These are phyloP conservation scores for Podospora bellae-mahoneyi DNA, from an alignment of 495 filamentous ascomycete species.

Conservation along the genomic window DNA sequence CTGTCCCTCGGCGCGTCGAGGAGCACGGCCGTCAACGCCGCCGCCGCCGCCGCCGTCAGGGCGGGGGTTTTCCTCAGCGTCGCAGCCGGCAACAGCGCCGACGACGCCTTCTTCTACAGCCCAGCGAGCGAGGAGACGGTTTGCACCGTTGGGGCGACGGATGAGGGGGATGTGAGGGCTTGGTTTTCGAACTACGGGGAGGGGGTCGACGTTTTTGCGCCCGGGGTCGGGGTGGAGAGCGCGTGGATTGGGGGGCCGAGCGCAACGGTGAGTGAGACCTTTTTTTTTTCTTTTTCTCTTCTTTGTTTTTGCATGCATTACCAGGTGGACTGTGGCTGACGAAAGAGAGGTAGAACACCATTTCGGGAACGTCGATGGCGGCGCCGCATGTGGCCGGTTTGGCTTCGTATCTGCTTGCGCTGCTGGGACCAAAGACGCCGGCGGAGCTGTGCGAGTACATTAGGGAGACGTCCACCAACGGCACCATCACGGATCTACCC, in stretches of 20 bases:
- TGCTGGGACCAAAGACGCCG: slow-evolving; percentile 44
- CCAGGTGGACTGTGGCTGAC: neutral
- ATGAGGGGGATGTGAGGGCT: slow-evolving; percentile 45
- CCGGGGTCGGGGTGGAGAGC: slow-evolving; percentile 53
- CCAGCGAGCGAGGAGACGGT: slow-evolving; percentile 54
- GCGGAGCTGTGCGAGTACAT: slow-evolving; percentile 42
- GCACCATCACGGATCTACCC: slow-evolving; percentile 36
- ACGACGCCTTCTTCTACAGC: slow-evolving; percentile 44
- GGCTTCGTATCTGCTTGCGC: slow-evolving; percentile 54
- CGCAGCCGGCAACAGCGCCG: slow-evolving; percentile 51
- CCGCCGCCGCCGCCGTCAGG: slow-evolving; percentile 45
- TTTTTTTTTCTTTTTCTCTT: too few relatives aligned
- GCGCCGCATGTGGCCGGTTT: slow-evolving; percentile 61
- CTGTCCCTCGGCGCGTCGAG: slow-evolving; percentile 52
- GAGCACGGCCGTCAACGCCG: slow-evolving; percentile 52
- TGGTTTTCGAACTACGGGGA: slow-evolving; percentile 61
- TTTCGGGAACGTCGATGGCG: slow-evolving; percentile 66
- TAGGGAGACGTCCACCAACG: slow-evolving; percentile 34
- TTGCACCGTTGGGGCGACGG: slow-evolving; percentile 58
- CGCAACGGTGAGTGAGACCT: slow-evolving; percentile 36
- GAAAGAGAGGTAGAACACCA: slow-evolving; percentile 43
- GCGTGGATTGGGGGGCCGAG: slow-evolving; percentile 52
- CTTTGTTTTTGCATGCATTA: too few relatives aligned
- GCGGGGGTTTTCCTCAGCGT: slow-evolving; percentile 52
- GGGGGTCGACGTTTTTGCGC: slow-evolving; percentile 59